Percentiles rank a stretch among this genome's conserved stretches.
Conservation (phyloP, 1,139 yeast species). For the Blastobotrys niveus region DNA sequence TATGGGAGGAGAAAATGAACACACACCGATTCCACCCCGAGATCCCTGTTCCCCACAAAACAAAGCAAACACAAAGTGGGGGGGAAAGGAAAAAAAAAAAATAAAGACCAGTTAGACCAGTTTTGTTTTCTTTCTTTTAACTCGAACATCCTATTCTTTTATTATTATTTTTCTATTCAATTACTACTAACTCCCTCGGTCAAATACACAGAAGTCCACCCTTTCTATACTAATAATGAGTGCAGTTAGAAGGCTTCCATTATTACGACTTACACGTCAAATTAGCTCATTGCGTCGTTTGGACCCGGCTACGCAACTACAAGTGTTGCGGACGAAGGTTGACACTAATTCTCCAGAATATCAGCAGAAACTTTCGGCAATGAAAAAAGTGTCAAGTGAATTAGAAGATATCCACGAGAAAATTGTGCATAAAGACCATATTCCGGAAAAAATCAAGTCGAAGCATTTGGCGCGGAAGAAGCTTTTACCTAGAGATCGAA, state of each 20-base stretch:
- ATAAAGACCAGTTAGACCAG: too few relatives aligned
- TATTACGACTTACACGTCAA: too few relatives aligned
- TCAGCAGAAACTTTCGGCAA: slow-evolving; percentile 24
- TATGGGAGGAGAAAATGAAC: not conserved
- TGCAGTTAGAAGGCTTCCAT: too few relatives aligned
- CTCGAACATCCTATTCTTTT: not conserved
- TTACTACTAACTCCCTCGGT: too few relatives aligned
- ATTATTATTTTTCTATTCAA: too few relatives aligned
- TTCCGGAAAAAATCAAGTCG: slow-evolving; percentile 34
- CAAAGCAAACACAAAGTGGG: not conserved
- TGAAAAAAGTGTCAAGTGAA: slow-evolving; percentile 22
- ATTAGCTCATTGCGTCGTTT: too few relatives aligned
- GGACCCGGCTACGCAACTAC: slow-evolving; percentile 18
- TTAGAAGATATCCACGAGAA: slow-evolving; percentile 23
- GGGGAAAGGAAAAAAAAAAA: not conserved
- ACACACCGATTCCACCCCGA: not conserved
- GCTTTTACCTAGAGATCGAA: slow-evolving; percentile 34
- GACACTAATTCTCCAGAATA: slow-evolving; percentile 28
- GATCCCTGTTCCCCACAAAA: not conserved
- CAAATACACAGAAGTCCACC: too few relatives aligned
- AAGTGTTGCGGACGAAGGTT: slow-evolving; percentile 27
- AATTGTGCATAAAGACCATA: slow-evolving; percentile 23
- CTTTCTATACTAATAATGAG: too few relatives aligned
- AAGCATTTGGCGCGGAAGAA: slow-evolving; percentile 35
- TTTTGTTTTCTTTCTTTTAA: not conserved